Base-by-base conservation (phyloP, 352 stramenopile species). In the Phytophthora pseudosyringae region DNA sequence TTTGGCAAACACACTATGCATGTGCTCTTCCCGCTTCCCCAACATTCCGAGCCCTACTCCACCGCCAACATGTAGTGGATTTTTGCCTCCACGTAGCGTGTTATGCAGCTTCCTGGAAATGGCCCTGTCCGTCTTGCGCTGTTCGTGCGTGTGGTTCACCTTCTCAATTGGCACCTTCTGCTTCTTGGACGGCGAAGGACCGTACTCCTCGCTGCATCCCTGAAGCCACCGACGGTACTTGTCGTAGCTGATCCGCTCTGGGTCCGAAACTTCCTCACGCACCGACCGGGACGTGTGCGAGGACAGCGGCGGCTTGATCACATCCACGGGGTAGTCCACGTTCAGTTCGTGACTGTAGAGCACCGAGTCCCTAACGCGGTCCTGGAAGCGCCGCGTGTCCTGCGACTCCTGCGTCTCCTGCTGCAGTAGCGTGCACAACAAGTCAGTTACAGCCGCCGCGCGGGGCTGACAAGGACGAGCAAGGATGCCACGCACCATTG, bases 341-440 rank as follows among this genome's bases (percentile, higher is more conserved):
- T 63, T 62, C 43, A 93, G 62, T 16, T 69, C 63, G 13, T 67
- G 70, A 71, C 77, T 91, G 69, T 89, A 69, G 28, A 26, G 64
- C 53, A 63, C 59, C 21, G 84, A 82, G 70, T 91, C 81, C 21
- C 60, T 67, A 29, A 73, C 33, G 38, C 82, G 84, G 51, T 80
- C 76, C 47, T 78, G 36, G 62, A 81, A 89, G 56, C 73, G 72
- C 72, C 65, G 80, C 31, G 58, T 49, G 55, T 93, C 82, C 26
- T 86, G 53, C 18, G 69, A 58, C 25, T 48, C 35, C 49, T 80
- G 59, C 6, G 78, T 80, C 49, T 88, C 60, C 72, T 91, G 67
- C 54, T 71, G 39, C 33, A 59, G 31, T 39, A 57, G 52, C 12
- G 28, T 43, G 53, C 33, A 62, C 32, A 33, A 33, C 10, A 15